A percentile compares a stretch with the other conserved stretches of the same genome.
Conservation (phyloP, 805 yeast species). For the Saccharomycopsis capsularis region DNA sequence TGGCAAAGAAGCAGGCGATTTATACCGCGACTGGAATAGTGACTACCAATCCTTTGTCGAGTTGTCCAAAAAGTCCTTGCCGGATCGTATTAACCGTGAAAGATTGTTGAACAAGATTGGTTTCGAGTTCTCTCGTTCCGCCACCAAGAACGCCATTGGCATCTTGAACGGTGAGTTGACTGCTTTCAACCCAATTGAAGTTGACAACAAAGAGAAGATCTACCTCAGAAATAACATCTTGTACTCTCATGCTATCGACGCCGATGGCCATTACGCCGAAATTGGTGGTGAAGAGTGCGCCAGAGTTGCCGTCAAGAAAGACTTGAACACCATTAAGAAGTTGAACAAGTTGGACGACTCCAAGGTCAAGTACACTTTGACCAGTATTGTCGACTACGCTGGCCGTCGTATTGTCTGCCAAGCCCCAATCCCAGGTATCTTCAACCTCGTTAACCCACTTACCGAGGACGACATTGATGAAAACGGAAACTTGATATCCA, state of each 20-base stretch:
- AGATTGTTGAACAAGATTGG: conserved; percentile 62
- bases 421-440: conserved; percentile 92
- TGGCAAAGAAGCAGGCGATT: conserved; percentile 55
- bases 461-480: conserved; percentile 34
- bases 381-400: conserved; percentile 83
- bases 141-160: conserved; percentile 73
- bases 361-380: conserved; percentile 64
- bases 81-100: conserved; percentile 70
- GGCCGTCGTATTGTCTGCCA: conserved; percentile 88
- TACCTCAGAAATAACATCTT: conserved; percentile 79
- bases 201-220: conserved; percentile 48
- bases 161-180: conserved; percentile 65
- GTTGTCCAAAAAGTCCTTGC: conserved; percentile 49
- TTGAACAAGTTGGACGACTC: conserved; percentile 58
- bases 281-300: conserved; percentile 71
- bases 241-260: conserved; percentile 72
- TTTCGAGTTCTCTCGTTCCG: conserved; percentile 68
- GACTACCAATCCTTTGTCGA: conserved; percentile 82
- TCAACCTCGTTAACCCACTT: conserved; percentile 36
- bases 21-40: conserved; percentile 77
- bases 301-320: conserved; percentile 70
- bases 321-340: conserved; percentile 61
- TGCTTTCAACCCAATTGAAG: conserved; percentile 78
- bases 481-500: conserved; percentile 27
- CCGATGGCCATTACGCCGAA: conserved; percentile 40